A percentile compares a stretch with the other conserved stretches of the same genome.
phyloP scores from a whole-genome alignment of 495 filamentous ascomycete species.

The Aspergillus ostianus region DNA sequence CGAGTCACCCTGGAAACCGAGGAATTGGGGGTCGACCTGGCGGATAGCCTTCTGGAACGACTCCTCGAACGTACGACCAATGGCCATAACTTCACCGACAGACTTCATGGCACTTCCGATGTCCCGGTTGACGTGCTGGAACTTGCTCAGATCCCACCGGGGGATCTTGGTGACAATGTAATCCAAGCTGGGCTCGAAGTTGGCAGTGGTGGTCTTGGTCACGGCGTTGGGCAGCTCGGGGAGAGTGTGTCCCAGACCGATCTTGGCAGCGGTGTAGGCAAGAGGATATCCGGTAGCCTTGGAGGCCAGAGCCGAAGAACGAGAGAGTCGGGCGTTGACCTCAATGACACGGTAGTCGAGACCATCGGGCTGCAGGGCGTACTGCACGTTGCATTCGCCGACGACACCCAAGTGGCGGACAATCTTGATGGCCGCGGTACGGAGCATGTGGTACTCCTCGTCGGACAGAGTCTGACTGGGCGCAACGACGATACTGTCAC shows the following conservation, averaged over 20 bases:
- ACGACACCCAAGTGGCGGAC: conserved; percentile 96
- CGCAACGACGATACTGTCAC: conserved; percentile 97
- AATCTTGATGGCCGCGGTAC: conserved; percentile 95
- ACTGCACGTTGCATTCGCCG: conserved; percentile 98
- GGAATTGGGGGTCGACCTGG: conserved; percentile 88
- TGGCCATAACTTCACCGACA: conserved; percentile 98
- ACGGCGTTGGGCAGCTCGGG: conserved; percentile 97
- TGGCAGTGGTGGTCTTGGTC: conserved; percentile 92
- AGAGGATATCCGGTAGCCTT: conserved; percentile 98
- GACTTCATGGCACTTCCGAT: conserved; percentile 99
- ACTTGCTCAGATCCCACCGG: conserved; percentile 98
- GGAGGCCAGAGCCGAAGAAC: conserved; percentile 93
- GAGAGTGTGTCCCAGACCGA: conserved; percentile 89
- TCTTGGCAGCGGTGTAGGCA: conserved; percentile 93
- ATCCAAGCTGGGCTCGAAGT: conserved; percentile 96
- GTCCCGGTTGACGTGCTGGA: conserved; percentile 90
- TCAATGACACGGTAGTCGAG: conserved; percentile 98
- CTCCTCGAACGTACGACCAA: conserved; percentile 95
- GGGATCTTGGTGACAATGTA: conserved; percentile 99
- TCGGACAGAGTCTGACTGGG: conserved; percentile 96
- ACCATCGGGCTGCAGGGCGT: conserved; percentile 94
- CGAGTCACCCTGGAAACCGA: conserved; percentile 88
- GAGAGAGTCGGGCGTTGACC: conserved; percentile 95
- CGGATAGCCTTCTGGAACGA: conserved; percentile 98
- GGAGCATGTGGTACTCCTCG: conserved; percentile 98